Evolutionary conservation across 768 basidiomycete genomes (phyloP), one percentile per base, ranked within the genome.

Genomic region (Lactifluus subvellereus): DNA sequence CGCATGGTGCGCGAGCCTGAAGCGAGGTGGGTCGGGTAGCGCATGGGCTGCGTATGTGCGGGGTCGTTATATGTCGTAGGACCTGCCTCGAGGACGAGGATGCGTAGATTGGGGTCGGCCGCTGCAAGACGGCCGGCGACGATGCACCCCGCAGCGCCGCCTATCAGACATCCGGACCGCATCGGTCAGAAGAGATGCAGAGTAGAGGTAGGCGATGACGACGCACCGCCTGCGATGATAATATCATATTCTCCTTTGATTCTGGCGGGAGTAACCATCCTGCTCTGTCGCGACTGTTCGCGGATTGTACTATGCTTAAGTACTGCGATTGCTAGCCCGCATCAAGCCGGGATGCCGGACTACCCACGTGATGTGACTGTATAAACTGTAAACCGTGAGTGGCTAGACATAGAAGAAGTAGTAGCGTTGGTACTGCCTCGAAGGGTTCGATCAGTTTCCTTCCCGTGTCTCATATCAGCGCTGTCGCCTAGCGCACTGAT

Each of bases 71-170:
- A 71, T 0, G 81, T 81, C 59, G 81, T 77, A 6, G 78, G 76
- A 1, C 86, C 87, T 11, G 81, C 77, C 73, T 88, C 87, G 27
- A 88, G 69, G 50, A 87, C 70, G 14, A 88, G 79, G 53, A 88
- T 84, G 67, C 76, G 82, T 54, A 88, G 71, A 4, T 73, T 69
- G 0, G 84, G 80, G 47, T 85, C 80, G 0, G 83, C 81, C 0
- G 76, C 77, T 0, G 80, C 76, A 3, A 89, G 77, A 38, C 85
- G 79, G 0, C 80, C 78, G 11, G 83, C 86, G 18, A 78, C 71
- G 9, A 88, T 74, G 66, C 85, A 85, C 5, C 79, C 83, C n/a
- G 79, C 64, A 4, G 83, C 77, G 37, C 86, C 86, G 6, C 76
- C 77, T 76, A 66, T 18, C 7, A 5, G 14, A 35, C 20, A 43